Base-by-base conservation (phyloP, 179 eudicot genomes). In the Corrigiola litoralis region DNA sequence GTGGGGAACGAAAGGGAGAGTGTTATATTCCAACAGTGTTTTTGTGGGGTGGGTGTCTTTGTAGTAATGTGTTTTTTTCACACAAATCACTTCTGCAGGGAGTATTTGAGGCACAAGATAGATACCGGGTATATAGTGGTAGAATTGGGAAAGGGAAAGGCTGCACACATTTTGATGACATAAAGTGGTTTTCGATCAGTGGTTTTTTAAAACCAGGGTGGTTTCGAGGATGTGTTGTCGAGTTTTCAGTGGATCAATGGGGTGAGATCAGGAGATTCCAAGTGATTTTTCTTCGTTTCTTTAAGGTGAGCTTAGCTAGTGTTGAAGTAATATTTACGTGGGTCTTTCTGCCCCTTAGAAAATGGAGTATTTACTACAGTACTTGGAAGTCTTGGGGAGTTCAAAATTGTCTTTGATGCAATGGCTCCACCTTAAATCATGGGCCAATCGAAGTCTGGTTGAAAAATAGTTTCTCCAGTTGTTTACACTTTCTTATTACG, bases 191-290 rank as follows among this genome's bases (percentile, higher is more conserved):
- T 58, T 29, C 1, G 12, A 58, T 25, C 1, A 29, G 68, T 23
- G 81, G 81, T 68, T 65, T 81, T 59, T 0, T 11, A 71, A 75
- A 67, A 73, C 76, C 79, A 16, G 48, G 12, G 49, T 75, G 73
- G 86, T 83, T 83, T 46, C 69, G 56, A 58, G 29, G 64, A 48
- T 51, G 45, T 42, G 91, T 58, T 86, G 88, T 86, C 91, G 87
- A 77, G 0, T 66, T 79, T 4, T 74, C 36, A 61, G 70, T 81
- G 84, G 91, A 1, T 49, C 61, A 2, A 1, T 1, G 29, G 34
- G 23, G 3, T 21, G 17, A 4, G 32, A 20, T 0, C 7, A 13
- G 14, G n/a, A 21, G 17, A 25, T 17, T 21, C 29, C 51, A 17
- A 28, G 0, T 51, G 2, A 4, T 46, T 46, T 18, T 36, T 16